These are phyloP conservation scores for Coemansia sp. DNA, from an alignment of 192 early-diverging fungal genomes.

Conservation along the genomic window DNA sequence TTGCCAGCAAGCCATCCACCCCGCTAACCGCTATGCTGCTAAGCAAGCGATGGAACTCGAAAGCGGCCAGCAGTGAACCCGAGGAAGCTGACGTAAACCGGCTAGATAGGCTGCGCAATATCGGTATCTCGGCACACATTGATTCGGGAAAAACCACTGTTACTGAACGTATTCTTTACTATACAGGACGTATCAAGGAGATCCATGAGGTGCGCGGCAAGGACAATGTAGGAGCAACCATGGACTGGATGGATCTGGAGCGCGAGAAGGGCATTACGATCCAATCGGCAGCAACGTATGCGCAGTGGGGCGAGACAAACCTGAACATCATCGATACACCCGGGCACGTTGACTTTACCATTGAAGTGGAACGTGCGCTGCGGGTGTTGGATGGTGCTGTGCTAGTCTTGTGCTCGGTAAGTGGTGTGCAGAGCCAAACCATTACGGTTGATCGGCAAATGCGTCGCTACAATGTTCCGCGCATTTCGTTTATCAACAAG, in stretches of 20 bases:
- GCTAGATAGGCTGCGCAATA: conserved; percentile 71
- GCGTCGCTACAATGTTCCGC: conserved; percentile 83
- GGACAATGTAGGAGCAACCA: conserved; percentile 93
- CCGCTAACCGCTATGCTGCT: conserved; percentile 15
- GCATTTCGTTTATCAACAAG: conserved; percentile 88
- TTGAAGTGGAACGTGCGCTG: conserved; percentile 84
- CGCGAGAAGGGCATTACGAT: conserved; percentile 92
- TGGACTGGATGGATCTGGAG: conserved; percentile 99
- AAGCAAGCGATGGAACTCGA: conserved; percentile 31
- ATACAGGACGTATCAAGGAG: conserved; percentile 84
- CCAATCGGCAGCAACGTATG: conserved; percentile 83
- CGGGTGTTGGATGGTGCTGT: conserved; percentile 86
- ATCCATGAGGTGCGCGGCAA: conserved; percentile 86
- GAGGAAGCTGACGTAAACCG: conserved; percentile 48
- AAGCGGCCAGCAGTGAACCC: conserved; percentile 6
- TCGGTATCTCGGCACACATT: conserved; percentile 87
- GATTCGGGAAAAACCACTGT: conserved; percentile 86
- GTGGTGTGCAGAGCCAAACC: conserved; percentile 84
- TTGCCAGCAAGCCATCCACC: conserved; percentile 1
- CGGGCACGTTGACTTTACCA: conserved; percentile 87
- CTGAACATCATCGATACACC: conserved; percentile 89
- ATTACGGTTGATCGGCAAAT: conserved; percentile 90
- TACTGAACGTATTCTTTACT: conserved; percentile 80
- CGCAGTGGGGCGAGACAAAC: conserved; percentile 74
- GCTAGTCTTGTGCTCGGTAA: conserved; percentile 78